Evolutionary conservation across 345 rosid species (phyloP), one percentile per base, ranked within the genome.

Genomic region (Clausena lansium): DNA sequence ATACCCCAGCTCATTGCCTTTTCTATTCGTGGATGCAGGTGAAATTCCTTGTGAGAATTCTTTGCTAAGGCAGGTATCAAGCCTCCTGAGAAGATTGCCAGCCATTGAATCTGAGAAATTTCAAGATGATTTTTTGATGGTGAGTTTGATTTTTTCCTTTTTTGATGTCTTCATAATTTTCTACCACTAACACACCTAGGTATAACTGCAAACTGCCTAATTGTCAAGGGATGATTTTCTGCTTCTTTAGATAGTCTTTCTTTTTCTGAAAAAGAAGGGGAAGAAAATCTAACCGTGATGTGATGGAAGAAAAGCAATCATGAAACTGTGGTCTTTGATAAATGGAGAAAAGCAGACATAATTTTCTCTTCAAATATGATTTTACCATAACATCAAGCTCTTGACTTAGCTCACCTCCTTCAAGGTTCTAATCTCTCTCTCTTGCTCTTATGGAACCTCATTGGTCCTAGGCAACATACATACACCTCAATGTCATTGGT

Each of bases 111-210:
- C 99, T 32, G 97, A 89, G 80, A 94, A 86, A 78, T 96, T 96
- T 82, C 94, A 92, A 80, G 99, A 94, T 70, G 95, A 94, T 80
- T 94, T 94, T 85, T 81, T 94, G 85, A 96, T 94, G 99, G 99
- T 94, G 71, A 84, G 92, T 84, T 6, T 71, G 68, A 47, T 74
- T 45, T 55, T 33, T 59, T 39, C 71, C 50, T 30, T 62, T 70
- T 57, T 61, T 0, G 39, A 8, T 35, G 8, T 52, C 27, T 45
- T 24, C 35, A 39, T 60, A 39, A 73, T 45, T 36, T 25, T 39
- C 24, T 15, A 15, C 38, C 22, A 3, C 2, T 22, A 13, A n/a
- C 20, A n/a, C 20, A 19, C 52, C 14, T 28, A 11, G 20, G 25
- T 36, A 57, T 10, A 32, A 24, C 47, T 72, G 22, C n/a, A 20